Base-by-base conservation (phyloP, 2,329 filamentous ascomycete genomes). In the Coccinonectria pachysandricola region DNA sequence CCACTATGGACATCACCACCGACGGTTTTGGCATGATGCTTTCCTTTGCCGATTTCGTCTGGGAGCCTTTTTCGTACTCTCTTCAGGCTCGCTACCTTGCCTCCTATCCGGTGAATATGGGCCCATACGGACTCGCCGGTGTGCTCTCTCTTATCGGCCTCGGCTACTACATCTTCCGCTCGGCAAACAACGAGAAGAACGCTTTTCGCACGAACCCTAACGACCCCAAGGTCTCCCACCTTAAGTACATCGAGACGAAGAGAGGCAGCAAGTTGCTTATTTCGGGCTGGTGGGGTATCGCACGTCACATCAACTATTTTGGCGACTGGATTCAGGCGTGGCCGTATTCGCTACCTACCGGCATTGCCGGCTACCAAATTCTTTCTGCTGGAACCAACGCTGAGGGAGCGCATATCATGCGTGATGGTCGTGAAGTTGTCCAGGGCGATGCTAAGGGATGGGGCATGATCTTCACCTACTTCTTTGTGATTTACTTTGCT, bases 1-100 rank as follows among this genome's bases (percentile, higher is more conserved):
- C 87, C 2, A 95, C 86, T 16, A 95, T 96, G 59, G 88, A 96
- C 50, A 80, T 95, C 40, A 93, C 79, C 26, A 83, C 77, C 21
- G 88, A 96, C 45, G 88, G 88, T 5, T 94, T 96, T 43, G 88
- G 88, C 27, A 85, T 85, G 62, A 96, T 96, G 88, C 68, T 96
- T 17, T 67, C 83, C 2, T 95, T 95, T 50, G 88, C 86, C 30
- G 88, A 96, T 46, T 66, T 95, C 5, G 82, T 81, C 35, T 96
- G 88, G 88, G 71, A 95, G 3, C 88, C 88, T 1, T 93, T 93
- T 52, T 67, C 84, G 32, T 96, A 94, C 65, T 81, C 75, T 11
- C 64, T 84, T 18, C 87, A 93, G 56, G 75, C 79, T 6, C 76
- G 83, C 21, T 96, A 95, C 53, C 74, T 96, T 5, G 71, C 86